phyloP scores from a whole-genome alignment of 2,329 filamentous ascomycete species.

The Aspergillus sp. region DNA sequence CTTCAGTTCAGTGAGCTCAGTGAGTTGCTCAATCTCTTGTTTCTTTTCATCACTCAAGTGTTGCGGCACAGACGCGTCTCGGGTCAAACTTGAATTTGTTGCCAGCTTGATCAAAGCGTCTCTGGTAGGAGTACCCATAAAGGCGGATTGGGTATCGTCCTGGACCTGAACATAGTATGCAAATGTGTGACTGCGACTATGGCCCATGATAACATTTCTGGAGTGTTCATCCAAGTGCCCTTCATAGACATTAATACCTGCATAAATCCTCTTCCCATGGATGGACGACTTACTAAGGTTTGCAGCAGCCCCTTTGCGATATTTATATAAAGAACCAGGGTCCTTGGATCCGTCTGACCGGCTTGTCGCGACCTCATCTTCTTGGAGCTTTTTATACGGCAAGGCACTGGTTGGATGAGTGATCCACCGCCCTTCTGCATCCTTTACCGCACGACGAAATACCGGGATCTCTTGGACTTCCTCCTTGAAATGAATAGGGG shows the following conservation, averaged over 20 bases:
- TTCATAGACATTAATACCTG: conserved; percentile 3
- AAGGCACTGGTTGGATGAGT: conserved; percentile 12
- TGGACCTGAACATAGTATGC: conserved; percentile 8
- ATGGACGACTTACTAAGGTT: conserved; percentile 10
- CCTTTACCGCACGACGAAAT: conserved; percentile 9
- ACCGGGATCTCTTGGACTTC: conserved; percentile 15
- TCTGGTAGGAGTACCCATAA: conserved; percentile 10
- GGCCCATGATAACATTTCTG: conserved; percentile 12
- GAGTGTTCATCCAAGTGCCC: conserved; percentile 12
- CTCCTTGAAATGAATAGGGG: conserved; percentile 21
- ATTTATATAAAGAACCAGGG: conserved; percentile 18
- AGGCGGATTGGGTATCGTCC: conserved; percentile 11
- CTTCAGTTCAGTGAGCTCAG: conserved; percentile 7
- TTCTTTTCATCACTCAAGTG: conserved; percentile 6
- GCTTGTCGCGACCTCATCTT: conserved; percentile 11
- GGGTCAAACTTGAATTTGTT: conserved; percentile 8
- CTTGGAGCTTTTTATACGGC: conserved; percentile 8
- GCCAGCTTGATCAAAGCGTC: conserved; percentile 9
- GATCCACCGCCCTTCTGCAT: conserved; percentile 6
- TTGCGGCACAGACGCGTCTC: conserved; percentile 11
- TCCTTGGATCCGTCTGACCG: conserved; percentile 12
- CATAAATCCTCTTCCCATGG: not conserved
- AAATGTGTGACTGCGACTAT: conserved; percentile 7
- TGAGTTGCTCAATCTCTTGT: conserved; percentile 1
- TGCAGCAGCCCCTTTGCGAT: conserved; percentile 17